Evolutionary conservation across 345 rosid species (phyloP), one percentile per base, ranked within the genome.

Genomic region (Crucihimalaya himalaica): DNA sequence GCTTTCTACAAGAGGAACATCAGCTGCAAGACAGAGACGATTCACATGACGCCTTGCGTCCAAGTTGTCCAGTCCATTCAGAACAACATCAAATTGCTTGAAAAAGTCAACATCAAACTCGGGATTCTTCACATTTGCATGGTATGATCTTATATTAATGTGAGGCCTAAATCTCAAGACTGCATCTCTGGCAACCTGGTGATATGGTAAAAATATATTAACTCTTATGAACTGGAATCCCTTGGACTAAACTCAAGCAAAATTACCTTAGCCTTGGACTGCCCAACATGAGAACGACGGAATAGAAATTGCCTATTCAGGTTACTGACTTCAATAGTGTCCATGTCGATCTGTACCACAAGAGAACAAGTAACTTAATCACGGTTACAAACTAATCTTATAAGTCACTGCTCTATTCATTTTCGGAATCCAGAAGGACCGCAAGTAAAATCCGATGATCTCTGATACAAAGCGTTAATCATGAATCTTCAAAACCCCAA

Each of bases 251-350:
- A 25, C 52, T 47, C 23, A 9, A 20, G 19, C 34, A 62, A 57
- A 56, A 43, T 65, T 76, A 86, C 99, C 91, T 90, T 96, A 68
- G 99, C 99, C 79, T 96, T 96, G 20, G 99, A 96, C 81, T 81
- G 97, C 56, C 99, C 98, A 55, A 95, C 99, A 86, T 95, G 99
- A 39, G 86, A 88, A 39, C 86, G 84, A 54, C 99, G 92, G 76
- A 95, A 95, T 62, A 95, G 79, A 81, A 95, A 92, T 61, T 95
- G 99, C 72, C 99, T 86, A 78, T 95, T 95, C 66, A 95, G 86
- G 86, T 95, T 95, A 79, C 99, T 95, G 60, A 95, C 99, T 92
- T 95, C 99, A 73, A 95, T 95, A 8, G 97, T 92, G 65, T 95
- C 99, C 99, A 95, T 89, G 82, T 95, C 99, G 76, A 95, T 95